Conservation (phyloP, 2,329 filamentous ascomycete genomes). For the Trichoderma oligosporum region DNA sequence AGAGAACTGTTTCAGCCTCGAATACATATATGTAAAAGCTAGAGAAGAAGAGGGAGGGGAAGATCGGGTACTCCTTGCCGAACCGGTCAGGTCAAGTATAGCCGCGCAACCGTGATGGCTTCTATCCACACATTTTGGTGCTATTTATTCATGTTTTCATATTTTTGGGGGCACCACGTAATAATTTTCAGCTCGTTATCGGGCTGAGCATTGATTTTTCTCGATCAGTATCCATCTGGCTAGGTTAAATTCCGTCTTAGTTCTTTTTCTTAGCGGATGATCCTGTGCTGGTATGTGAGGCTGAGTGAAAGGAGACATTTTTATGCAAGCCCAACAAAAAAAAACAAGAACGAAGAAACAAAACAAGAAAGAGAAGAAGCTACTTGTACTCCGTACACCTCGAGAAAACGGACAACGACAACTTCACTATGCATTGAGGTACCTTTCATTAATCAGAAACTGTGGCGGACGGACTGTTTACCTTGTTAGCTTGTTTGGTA, state of each 20-base stretch:
- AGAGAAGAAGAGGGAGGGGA: not conserved
- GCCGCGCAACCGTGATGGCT: not conserved
- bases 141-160: not conserved
- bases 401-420: too few relatives aligned
- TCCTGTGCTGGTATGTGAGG: constrained; percentile 2
- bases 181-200: not conserved
- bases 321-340: not conserved
- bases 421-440: too few relatives aligned
- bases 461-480: too few relatives aligned
- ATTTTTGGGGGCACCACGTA: not conserved
- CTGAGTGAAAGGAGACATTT: not conserved
- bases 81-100: not conserved
- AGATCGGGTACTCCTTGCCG: constrained; percentile 16
- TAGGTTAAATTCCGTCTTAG: constrained; percentile 1
- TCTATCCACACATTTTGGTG: not conserved
- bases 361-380: too few relatives aligned
- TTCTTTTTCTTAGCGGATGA: constrained; percentile 11
- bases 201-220: not conserved
- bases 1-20: not conserved
- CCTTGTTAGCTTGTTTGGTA: too few relatives aligned
- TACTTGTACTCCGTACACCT: not conserved
- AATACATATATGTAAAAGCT: not conserved
- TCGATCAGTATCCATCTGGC: not conserved
- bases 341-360: too few relatives aligned
- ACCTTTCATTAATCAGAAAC: too few relatives aligned